Evolutionary conservation across 2,329 filamentous ascomycete species (phyloP), one percentile per base, ranked within the genome.

Genomic region (Aspergillus sp.): DNA sequence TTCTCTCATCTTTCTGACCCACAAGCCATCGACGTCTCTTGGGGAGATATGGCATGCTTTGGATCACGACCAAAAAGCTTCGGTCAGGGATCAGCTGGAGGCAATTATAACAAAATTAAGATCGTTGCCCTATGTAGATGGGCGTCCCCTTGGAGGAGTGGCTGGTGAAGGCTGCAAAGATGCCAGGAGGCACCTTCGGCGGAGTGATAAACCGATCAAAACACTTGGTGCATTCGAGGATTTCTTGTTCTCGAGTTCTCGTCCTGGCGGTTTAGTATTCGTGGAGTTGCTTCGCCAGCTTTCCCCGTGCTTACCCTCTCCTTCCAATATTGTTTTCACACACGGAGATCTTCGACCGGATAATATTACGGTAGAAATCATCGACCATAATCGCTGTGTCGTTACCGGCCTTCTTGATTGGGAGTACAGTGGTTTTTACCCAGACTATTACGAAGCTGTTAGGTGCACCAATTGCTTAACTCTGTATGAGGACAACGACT

Each of bases 341-440:
- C 58, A 60, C 47, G 56, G 58, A 44, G 54, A 61, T 36, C 33
- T 61, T 7, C 51, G 56, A 26, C 55, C 53, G 39, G 58, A 57
- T 19, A 61, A 61, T 51, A 57, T 62, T 38, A 52, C 47, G 27
- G 56, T 60, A 27, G 34, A 56, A 34, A 12, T 43, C 29, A 41
- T 32, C 28, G 42, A 49, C 41, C 47, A 57, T 44, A 45, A 53
- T 26, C 33, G 50, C 33, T 58, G 33, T 45, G 52, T 51, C 38
- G 42, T 52, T 45, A 53, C 54, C 49, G 55, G 57, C 9, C 47
- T 59, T 26, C 47, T 60, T 48, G 57, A 61, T 48, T 61, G 53
- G 56, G 57, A 62, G 49, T 55, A 56, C 44, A 56, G 56, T 46
- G 54, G 57, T 26, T 59, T 60, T 44, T 61, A 60, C 46, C 58